These are phyloP conservation scores for Haplographium delicatum DNA, from an alignment of 495 filamentous ascomycete genomes.

Conservation along the genomic window DNA sequence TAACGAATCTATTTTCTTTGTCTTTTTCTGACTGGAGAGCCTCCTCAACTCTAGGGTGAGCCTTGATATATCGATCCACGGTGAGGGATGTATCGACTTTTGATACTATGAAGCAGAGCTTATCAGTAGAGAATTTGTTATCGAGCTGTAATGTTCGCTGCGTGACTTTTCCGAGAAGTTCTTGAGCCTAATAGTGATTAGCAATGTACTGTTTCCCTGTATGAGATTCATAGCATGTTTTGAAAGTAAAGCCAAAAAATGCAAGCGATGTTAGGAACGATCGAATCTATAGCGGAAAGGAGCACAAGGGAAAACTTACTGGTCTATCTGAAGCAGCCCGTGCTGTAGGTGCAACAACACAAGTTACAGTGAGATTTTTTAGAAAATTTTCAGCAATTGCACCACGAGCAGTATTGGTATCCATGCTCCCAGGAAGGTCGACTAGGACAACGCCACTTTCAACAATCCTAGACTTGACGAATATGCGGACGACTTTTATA, in stretches of 20 bases:
- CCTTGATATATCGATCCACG: neutral
- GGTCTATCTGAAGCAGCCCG: constrained; percentile 6
- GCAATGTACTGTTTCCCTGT: neutral
- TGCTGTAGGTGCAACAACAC: constrained; percentile 4
- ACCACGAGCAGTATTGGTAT: constrained; percentile 59
- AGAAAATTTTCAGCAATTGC: constrained; percentile 58
- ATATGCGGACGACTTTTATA: constrained; percentile 59
- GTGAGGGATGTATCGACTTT: constrained; percentile 7
- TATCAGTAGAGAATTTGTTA: neutral
- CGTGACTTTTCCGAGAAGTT: constrained; percentile 9
- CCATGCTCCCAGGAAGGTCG: constrained; percentile 60
- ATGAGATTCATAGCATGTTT: neutral
- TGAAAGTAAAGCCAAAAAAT: neutral
- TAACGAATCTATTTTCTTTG: too few species aligned
- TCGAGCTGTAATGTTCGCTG: constrained; percentile 14
- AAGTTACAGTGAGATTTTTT: constrained; percentile 32
- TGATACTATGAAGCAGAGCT: constrained; percentile 13
- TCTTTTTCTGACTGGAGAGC: too few species aligned
- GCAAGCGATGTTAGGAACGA: neutral
- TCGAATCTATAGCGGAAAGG: neutral
- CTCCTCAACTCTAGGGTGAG: neutral
- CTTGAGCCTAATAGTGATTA: constrained; percentile 9
- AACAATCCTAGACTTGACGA: constrained; percentile 49
- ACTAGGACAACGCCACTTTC: constrained; percentile 61
- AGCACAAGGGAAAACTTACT: neutral